These are phyloP conservation scores for Cinchona pubescens DNA, from an alignment of 257 asterid species.

Conservation along the genomic window DNA sequence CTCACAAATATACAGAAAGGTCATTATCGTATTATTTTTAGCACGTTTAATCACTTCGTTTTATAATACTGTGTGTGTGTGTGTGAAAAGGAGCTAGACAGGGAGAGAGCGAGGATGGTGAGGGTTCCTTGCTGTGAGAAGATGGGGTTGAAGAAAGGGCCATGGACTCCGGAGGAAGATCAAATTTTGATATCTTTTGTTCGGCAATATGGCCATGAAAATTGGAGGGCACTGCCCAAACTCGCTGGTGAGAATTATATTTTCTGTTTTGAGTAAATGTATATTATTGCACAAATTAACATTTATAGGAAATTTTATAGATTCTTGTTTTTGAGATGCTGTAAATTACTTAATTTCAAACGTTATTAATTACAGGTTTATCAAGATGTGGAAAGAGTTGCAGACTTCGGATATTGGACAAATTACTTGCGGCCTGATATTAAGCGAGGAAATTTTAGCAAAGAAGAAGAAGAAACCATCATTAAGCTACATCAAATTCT, in stretches of 20 bases:
- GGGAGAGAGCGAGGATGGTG: slow-evolving; percentile 16
- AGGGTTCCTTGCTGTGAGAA: slow-evolving; percentile 45
- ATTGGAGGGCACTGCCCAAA: slow-evolving; percentile 45
- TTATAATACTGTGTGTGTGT: not conserved
- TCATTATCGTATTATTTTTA: not conserved
- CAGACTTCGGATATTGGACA: slow-evolving; percentile 37
- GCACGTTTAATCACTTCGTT: not conserved
- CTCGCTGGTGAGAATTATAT: slow-evolving; percentile 29
- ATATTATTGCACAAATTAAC: not conserved
- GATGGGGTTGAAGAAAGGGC: slow-evolving; percentile 43
- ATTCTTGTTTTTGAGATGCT: not conserved
- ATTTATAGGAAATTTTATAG: not conserved
- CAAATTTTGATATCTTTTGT: slow-evolving; percentile 30
- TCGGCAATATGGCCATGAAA: slow-evolving; percentile 34
- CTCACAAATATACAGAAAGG: not conserved
- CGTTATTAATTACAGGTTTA: slow-evolving; percentile 17
- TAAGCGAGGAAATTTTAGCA: slow-evolving; percentile 33
- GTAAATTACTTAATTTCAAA: no score
- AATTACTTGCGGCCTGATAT: slow-evolving; percentile 38
- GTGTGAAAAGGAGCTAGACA: not conserved
- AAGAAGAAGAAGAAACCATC: slow-evolving; percentile 34
- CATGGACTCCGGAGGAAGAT: slow-evolving; percentile 45
- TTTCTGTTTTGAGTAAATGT: no score
- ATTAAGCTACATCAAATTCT: slow-evolving; percentile 22
- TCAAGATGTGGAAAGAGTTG: slow-evolving; percentile 40